Evolutionary conservation across 1,284 basidiomycete species (phyloP).

Genomic region (Heterobasidion annosum): DNA sequence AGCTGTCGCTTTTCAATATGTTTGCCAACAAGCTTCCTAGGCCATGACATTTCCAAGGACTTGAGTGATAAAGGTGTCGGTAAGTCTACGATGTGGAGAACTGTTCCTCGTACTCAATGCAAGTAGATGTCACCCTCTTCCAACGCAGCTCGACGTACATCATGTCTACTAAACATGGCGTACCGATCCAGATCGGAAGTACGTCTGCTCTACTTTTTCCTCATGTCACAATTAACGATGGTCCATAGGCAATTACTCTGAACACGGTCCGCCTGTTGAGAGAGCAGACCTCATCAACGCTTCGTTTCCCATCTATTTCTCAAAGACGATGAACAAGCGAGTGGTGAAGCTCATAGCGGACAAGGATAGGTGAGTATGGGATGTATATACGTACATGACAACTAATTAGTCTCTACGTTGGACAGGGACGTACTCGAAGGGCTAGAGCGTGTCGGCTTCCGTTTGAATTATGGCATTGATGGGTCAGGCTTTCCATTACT

Average conservation of each 20-base stretch:
- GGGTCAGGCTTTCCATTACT: conserved; percentile 41
- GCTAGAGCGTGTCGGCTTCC: conserved; percentile 52
- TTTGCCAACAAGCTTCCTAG: conserved; percentile 6
- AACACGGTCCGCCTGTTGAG: conserved; percentile 38
- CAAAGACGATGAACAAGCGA: conserved; percentile 38
- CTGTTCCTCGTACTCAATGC: neutral
- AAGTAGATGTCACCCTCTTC: conserved; percentile 47
- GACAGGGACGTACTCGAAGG: conserved; percentile 44
- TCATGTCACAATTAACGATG: neutral
- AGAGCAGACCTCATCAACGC: conserved; percentile 42
- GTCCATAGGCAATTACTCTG: conserved; percentile 38
- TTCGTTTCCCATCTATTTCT: conserved; percentile 37
- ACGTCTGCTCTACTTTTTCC: conserved; percentile 4
- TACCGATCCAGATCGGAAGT: conserved; percentile 26
- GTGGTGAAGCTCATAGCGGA: conserved; percentile 33
- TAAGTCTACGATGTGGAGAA: conserved; percentile 10
- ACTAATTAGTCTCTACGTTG: neutral
- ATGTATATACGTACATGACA: neutral
- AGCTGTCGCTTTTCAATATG: neutral
- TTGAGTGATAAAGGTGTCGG: conserved; percentile 36
- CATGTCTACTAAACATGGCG: conserved; percentile 41
- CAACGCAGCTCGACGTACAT: conserved; percentile 58
- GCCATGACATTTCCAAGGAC: conserved; percentile 35
- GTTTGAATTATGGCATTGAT: conserved; percentile 42
- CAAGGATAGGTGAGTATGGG: conserved; percentile 9